Evolutionary conservation across 345 rosid species (phyloP).

Genomic region (Triadica sebifera): DNA sequence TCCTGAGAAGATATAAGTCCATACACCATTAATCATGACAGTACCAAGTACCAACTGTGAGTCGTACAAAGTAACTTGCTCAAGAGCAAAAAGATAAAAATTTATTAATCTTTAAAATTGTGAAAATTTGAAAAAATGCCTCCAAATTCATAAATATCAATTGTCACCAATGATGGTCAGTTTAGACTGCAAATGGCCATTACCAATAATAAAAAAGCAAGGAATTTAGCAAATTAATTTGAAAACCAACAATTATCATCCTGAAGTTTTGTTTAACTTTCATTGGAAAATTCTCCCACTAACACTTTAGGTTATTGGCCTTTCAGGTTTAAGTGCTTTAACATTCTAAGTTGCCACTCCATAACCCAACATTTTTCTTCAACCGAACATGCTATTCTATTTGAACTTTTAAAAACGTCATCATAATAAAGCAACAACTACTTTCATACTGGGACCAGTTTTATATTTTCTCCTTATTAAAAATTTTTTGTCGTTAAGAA

Average conservation of each 20-base stretch:
- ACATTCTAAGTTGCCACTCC: not conserved
- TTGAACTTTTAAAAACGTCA: not conserved
- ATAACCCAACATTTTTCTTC: not conserved
- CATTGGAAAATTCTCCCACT: no score
- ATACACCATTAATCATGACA: not conserved
- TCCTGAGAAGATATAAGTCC: constrained; percentile 43
- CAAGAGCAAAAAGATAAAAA: not conserved
- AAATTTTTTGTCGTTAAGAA: not conserved
- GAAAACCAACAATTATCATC: no score
- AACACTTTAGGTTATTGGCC: not conserved
- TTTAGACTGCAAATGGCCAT: no score
- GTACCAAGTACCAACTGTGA: not conserved
- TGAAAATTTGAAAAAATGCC: not conserved
- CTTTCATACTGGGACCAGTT: not conserved
- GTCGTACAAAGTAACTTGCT: not conserved
- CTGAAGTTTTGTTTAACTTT: no score
- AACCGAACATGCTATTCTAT: not conserved
- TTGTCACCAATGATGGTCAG: not conserved
- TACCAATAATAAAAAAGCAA: no score
- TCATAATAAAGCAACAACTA: not conserved
- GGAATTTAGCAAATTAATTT: no score
- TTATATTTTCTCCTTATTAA: not conserved
- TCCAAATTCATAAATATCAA: not conserved
- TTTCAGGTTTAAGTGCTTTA: not conserved
- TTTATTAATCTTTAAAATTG: not conserved